Percentiles rank a stretch among this genome's conserved stretches.
phyloP scores from a whole-genome alignment of 2,329 filamentous ascomycete genomes.

The Chaetomium strumarium region DNA sequence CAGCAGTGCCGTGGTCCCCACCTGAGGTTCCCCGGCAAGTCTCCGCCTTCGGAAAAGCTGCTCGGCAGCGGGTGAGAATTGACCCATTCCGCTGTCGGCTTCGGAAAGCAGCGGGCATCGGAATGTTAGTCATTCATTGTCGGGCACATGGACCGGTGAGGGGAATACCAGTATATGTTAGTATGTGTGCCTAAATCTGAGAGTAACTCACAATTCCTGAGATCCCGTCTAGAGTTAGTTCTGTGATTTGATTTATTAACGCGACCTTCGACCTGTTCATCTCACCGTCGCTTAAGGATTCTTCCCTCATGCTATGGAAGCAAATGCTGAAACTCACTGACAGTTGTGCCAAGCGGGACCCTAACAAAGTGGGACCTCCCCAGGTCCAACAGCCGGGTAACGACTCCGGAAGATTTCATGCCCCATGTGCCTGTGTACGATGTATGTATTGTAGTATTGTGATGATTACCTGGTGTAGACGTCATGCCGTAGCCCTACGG shows the following conservation, averaged over 20 bases:
- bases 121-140: neutral
- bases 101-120: constrained; percentile 18
- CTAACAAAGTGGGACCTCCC: constrained; percentile 2
- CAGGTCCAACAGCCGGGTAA: neutral
- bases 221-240: no score
- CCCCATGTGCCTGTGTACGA: neutral
- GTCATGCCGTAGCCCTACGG: no score
- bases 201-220: no score
- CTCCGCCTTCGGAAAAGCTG: constrained; percentile 21
- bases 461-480: no score
- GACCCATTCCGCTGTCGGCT: constrained; percentile 11
- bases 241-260: no score
- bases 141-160: no score
- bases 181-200: no score
- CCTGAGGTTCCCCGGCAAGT: constrained; percentile 11
- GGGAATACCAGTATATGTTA: neutral
- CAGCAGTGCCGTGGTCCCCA: constrained; percentile 19
- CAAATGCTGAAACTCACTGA: no score
- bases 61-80: constrained; percentile 23
- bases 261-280: neutral
- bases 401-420: neutral
- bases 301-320: neutral
- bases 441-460: neutral
- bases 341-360: constrained; percentile 11
- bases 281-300: neutral